These are phyloP conservation scores for Xylariaceae sp. DNA, from an alignment of 2,329 filamentous ascomycete species.

Conservation along the genomic window DNA sequence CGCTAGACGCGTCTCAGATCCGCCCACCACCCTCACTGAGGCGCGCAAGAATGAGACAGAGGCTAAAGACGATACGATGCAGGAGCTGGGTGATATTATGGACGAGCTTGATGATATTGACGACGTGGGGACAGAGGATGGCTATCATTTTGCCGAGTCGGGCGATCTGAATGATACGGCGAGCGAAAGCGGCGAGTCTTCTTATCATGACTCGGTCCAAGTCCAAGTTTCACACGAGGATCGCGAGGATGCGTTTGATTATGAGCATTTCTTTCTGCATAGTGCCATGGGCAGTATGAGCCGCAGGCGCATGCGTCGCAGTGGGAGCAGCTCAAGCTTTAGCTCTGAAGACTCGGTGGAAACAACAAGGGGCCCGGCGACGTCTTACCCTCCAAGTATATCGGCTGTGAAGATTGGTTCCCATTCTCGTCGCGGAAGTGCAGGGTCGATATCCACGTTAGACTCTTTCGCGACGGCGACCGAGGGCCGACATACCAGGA, in stretches of 20 bases:
- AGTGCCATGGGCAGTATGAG: conserved; percentile 80
- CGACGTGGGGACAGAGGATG: conserved; percentile 26
- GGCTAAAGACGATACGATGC: conserved; percentile 8
- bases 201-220: conserved; percentile 57
- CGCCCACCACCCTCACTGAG: conserved; percentile 3
- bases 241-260: conserved; percentile 91
- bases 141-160: conserved; percentile 31
- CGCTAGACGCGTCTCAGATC: conserved; percentile 9
- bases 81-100: conserved; percentile 6
- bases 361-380: conserved; percentile 49
- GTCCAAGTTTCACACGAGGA: conserved; percentile 77
- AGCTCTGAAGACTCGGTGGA: conserved; percentile 57
- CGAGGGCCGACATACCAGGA: conserved; percentile 36
- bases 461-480: conserved; percentile 54
- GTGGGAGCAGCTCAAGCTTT: conserved; percentile 47
- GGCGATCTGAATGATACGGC: conserved; percentile 34
- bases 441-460: conserved; percentile 45
- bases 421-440: conserved; percentile 39
- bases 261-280: conserved; percentile 91
- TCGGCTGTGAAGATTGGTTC: conserved; percentile 21
- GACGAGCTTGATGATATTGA: conserved; percentile 11
- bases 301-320: conserved; percentile 41
- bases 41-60: conserved; percentile 24
- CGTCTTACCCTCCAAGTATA: conserved; percentile 17
- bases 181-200: conserved; percentile 59